Percentiles rank a stretch among this genome's conserved stretches.
Conservation (phyloP, 495 filamentous ascomycete species). For the Lasiosphaeria miniovina region DNA sequence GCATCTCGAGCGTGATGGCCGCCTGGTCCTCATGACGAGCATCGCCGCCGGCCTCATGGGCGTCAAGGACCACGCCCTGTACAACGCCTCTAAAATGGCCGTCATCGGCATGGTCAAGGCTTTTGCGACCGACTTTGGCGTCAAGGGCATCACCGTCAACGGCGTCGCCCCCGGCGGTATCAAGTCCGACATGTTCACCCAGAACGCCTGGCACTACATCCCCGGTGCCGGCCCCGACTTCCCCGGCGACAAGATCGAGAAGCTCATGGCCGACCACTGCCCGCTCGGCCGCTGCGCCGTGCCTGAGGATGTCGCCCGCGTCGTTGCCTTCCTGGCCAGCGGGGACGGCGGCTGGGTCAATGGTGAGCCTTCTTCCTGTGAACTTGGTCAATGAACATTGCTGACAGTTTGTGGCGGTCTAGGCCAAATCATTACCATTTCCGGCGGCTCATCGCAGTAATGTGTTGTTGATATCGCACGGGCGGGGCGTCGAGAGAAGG, state of each 20-base stretch:
- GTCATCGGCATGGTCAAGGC: constrained; percentile 75
- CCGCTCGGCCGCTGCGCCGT: constrained; percentile 41
- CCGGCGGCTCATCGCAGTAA: constrained; percentile 36
- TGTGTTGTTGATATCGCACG: background rate
- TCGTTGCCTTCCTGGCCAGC: constrained; percentile 54
- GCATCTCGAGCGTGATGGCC: constrained; percentile 62
- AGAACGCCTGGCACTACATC: constrained; percentile 64
- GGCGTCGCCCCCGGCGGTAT: constrained; percentile 73
- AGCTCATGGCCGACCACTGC: constrained; percentile 35
- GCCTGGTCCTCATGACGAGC: constrained; percentile 61
- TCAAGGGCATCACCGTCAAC: constrained; percentile 72
- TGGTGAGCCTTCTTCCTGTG: constrained; percentile 35
- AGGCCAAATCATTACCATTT: constrained; percentile 36
- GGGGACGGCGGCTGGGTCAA: constrained; percentile 62
- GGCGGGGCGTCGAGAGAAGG: too few relatives aligned
- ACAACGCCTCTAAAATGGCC: constrained; percentile 73
- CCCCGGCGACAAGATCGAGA: constrained; percentile 33
- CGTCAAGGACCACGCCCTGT: constrained; percentile 70
- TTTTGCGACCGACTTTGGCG: constrained; percentile 71
- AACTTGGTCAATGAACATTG: constrained; percentile 4
- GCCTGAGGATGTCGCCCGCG: constrained; percentile 56
- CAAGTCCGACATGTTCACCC: constrained; percentile 75
- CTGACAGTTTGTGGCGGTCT: too few relatives aligned
- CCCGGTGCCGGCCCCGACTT: constrained; percentile 39
- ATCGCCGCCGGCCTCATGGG: constrained; percentile 54